A percentile compares a stretch with the other conserved stretches of the same genome.
These are phyloP conservation scores for Mycena amicta DNA, from an alignment of 768 basidiomycete species.

Conservation along the genomic window DNA sequence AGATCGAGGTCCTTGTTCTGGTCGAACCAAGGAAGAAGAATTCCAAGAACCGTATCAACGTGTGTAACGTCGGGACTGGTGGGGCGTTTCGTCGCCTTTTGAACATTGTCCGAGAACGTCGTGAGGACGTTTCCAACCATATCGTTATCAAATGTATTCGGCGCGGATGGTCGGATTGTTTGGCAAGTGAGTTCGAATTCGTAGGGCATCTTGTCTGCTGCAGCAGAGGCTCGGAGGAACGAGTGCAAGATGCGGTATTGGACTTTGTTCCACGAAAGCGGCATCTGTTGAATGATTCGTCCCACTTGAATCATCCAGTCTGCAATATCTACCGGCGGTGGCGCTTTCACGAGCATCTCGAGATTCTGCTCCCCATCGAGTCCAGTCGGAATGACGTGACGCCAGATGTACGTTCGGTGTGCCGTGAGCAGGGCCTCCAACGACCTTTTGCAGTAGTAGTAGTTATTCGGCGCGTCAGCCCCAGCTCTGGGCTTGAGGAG, in stretches of 20 bases:
- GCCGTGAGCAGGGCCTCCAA: conserved; percentile 9
- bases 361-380: conserved; percentile 1
- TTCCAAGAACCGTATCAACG: conserved; percentile 16
- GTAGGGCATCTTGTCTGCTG: conserved; percentile 9
- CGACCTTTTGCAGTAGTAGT: background rate
- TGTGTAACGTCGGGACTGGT: conserved; percentile 5
- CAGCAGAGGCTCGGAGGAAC: conserved; percentile 15
- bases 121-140: conserved; percentile 6
- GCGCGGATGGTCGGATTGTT: conserved; percentile 4
- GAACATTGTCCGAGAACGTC: conserved; percentile 9
- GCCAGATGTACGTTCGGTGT: conserved; percentile 13
- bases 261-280: conserved; percentile 9
- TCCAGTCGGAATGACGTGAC: conserved; percentile 9
- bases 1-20: background rate
- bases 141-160: conserved; percentile 7
- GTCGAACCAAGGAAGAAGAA: conserved; percentile 20
- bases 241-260: conserved; percentile 17
- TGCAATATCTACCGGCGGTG: background rate
- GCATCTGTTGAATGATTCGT: conserved; percentile 6
- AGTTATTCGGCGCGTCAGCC: background rate
- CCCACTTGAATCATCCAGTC: conserved; percentile 12
- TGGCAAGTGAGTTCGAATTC: conserved; percentile 16
- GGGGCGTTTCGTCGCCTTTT: conserved; percentile 6
- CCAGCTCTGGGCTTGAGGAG: background rate
- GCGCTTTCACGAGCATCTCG: background rate